Evolutionary conservation across 306 rosid genomes (phyloP).

Genomic region (Quercus aquifolioides): DNA sequence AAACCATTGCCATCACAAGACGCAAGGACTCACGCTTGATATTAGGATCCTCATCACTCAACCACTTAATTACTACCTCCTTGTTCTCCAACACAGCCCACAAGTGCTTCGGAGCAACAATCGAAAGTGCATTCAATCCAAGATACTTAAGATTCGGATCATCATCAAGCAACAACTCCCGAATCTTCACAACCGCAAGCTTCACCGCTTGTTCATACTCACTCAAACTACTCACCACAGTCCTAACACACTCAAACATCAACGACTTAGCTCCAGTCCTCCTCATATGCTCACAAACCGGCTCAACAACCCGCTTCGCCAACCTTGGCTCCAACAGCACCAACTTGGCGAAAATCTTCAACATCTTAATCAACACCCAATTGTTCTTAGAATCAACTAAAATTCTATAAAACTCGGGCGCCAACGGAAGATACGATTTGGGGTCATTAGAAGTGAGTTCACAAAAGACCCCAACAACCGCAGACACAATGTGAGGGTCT

Average conservation of each 20-base stretch:
- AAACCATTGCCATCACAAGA: constrained; percentile 80
- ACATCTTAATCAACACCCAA: constrained; percentile 80
- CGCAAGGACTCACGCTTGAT: constrained; percentile 70
- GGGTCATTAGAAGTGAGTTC: constrained; percentile 72
- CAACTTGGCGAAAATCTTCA: constrained; percentile 75
- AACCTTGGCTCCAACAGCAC: constrained; percentile 76
- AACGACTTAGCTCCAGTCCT: constrained; percentile 68
- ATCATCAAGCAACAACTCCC: constrained; percentile 70
- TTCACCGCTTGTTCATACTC: constrained; percentile 66
- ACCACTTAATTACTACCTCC: constrained; percentile 69
- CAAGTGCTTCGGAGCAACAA: constrained; percentile 46
- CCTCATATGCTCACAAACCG: constrained; percentile 70
- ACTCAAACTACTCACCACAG: constrained; percentile 68
- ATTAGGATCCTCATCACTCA: constrained; percentile 86
- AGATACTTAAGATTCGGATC: constrained; percentile 92
- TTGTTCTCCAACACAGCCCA: constrained; percentile 91
- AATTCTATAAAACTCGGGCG: constrained; percentile 79
- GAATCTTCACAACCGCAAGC: constrained; percentile 57
- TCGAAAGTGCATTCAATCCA: constrained; percentile 71
- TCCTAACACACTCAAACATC: constrained; percentile 81
- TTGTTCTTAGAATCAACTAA: constrained; percentile 78
- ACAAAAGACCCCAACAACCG: constrained; percentile 83
- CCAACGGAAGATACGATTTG: constrained; percentile 72
- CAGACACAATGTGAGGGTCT: constrained; percentile 53
- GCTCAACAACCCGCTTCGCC: constrained; percentile 74